Conservation (phyloP, 345 rosid genomes). For the Populus simonii region DNA sequence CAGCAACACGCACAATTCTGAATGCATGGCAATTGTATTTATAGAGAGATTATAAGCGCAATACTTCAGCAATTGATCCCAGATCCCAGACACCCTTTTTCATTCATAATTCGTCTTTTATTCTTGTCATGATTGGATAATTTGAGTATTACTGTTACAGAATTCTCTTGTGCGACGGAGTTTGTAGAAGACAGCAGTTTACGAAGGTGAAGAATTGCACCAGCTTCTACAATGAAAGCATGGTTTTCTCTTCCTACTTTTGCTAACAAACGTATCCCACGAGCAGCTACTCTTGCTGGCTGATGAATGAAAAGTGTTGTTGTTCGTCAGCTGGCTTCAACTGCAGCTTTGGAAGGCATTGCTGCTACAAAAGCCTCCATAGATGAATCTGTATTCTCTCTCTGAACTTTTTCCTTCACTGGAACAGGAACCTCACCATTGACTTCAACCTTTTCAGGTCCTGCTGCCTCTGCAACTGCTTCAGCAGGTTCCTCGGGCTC, state of each 20-base stretch:
- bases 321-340: constrained; percentile 77
- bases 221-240: constrained; percentile 78
- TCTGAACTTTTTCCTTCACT: constrained; percentile 37
- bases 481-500: constrained; percentile 50
- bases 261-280: constrained; percentile 77
- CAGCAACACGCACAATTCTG: too few species aligned
- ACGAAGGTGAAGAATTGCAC: constrained; percentile 34
- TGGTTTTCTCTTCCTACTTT: constrained; percentile 91
- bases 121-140: constrained; percentile 76
- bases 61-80: constrained; percentile 48
- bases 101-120: constrained; percentile 77
- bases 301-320: constrained; percentile 59
- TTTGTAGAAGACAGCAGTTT: too few species aligned
- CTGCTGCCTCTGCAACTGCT: constrained; percentile 47
- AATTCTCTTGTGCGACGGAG: too few species aligned
- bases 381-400: constrained; percentile 49
- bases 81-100: constrained; percentile 66
- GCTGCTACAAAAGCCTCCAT: constrained; percentile 52
- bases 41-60: constrained; percentile 1
- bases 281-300: constrained; percentile 60
- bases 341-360: constrained; percentile 67
- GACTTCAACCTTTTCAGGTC: constrained; percentile 45
- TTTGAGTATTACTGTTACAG: too few species aligned
- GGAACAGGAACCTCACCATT: constrained; percentile 34
- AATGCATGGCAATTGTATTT: too few species aligned